These are phyloP conservation scores for Taphrina sp. DNA, from an alignment of 1,139 yeast genomes.

Conservation along the genomic window DNA sequence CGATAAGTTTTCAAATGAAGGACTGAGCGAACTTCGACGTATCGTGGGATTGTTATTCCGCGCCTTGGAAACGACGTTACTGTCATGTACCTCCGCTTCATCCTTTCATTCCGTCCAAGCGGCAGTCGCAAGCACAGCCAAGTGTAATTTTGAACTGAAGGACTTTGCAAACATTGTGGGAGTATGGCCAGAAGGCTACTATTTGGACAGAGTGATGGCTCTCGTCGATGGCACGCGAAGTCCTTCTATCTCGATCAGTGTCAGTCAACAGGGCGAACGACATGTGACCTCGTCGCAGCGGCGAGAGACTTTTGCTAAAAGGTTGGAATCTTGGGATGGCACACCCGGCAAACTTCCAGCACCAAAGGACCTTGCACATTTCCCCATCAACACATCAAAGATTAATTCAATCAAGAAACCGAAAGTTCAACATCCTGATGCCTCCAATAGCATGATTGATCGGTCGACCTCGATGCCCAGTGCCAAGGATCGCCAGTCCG, in stretches of 20 bases:
- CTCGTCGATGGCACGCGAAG: constrained; percentile 6
- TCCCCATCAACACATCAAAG: constrained; percentile 8
- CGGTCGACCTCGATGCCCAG: constrained; percentile 5
- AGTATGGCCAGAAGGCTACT: constrained; percentile 10
- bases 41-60: constrained; percentile 9
- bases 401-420: neutral
- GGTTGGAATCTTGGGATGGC: constrained; percentile 13
- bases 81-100: constrained; percentile 10
- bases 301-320: constrained; percentile 7
- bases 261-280: too few species aligned
- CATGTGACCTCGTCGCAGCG: neutral
- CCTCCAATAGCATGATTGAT: neutral
- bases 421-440: neutral
- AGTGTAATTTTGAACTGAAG: constrained; percentile 5
- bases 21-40: too few species aligned
- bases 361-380: neutral
- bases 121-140: constrained; percentile 20
- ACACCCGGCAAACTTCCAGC: constrained; percentile 1
- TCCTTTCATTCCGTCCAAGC: constrained; percentile 18
- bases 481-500: constrained; percentile 21
- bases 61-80: constrained; percentile 27
- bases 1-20: too few species aligned
- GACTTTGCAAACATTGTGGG: constrained; percentile 16
- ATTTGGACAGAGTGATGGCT: constrained; percentile 14
- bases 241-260: constrained; percentile 22